Base-by-base conservation (phyloP, 2,329 filamentous ascomycete species). In the Aureobasidium sp. region DNA sequence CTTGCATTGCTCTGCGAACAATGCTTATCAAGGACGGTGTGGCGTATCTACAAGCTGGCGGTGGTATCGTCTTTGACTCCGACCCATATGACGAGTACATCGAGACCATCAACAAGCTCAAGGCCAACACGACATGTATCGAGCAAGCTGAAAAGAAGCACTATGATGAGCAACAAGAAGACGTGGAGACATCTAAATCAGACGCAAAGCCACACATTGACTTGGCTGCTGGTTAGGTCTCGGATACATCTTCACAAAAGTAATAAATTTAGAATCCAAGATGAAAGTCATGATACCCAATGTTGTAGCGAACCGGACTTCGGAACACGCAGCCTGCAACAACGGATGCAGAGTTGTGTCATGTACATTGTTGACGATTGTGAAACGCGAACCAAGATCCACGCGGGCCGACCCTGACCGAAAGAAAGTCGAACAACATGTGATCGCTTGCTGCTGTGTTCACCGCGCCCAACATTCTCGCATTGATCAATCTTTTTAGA, bases 21-120 rank as follows among this genome's bases (percentile, higher is more conserved):
- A 99, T 99, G 94, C 76, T 97, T 70, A 83, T 93, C 64, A 97
- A 96, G 78, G 89, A 96, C 63, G 90, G 90, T 0, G 82, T 94
- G 62, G 93, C 91, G 3, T 97, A 97, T 77, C 81, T 99, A 65
- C 94, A 99, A 74, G 85, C 86, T 42, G 85, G 89, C 15, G 92
- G 92, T 39, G 92, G 92, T 33, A 96, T 97, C 70, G 92, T 96
- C 47, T 96, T 93, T 71, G 94, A 97, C 75, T 95, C 90, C 44
- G 92, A 96, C 71, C 88, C 83, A 37, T 88, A 89, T 69, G 90
- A 97, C 66, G 94, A 97, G 75, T 97, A 92, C 81, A 84, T 93
- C 75, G 91, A 97, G 82, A 97, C 95, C 66, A 90, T 94, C 78
- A 97, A 99, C 79, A 99, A 99, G 81, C 79, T 96, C 52, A 86